Conservation (phyloP, 208 protist genomes). For the Kentomonas sorsogonicus region DNA sequence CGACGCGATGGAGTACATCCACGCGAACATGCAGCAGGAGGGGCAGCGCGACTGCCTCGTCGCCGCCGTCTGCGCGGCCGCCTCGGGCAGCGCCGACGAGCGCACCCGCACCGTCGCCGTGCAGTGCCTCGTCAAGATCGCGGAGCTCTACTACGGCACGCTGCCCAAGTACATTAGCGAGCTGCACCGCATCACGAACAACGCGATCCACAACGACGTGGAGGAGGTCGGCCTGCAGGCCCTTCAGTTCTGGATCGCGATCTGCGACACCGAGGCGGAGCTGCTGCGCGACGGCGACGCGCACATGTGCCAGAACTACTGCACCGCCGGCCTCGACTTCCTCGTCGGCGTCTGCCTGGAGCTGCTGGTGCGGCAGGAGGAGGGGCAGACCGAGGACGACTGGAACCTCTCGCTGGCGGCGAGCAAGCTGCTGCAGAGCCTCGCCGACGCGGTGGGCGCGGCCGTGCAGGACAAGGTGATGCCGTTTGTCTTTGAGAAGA, state of each 20-base stretch:
- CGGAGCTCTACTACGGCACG: slow-evolving; percentile 93
- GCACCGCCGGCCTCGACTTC: slow-evolving; percentile 63
- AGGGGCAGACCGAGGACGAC: slow-evolving; percentile 88
- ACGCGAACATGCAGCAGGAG: slow-evolving; percentile 90
- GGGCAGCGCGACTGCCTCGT: slow-evolving; percentile 91
- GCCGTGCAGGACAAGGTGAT: slow-evolving; percentile 84
- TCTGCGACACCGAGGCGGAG: slow-evolving; percentile 93
- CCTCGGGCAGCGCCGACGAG: slow-evolving; percentile 20
- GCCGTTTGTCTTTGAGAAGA: slow-evolving; percentile 92
- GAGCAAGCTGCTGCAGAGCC: slow-evolving; percentile 83
- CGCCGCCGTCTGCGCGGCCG: slow-evolving; percentile 78
- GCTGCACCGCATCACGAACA: slow-evolving; percentile 85
- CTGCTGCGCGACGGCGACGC: slow-evolving; percentile 62
- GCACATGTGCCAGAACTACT: slow-evolving; percentile 77
- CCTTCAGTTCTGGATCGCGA: slow-evolving; percentile 96
- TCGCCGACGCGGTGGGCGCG: slow-evolving; percentile 74
- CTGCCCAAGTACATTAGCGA: slow-evolving; percentile 89
- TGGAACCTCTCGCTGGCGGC: slow-evolving; percentile 94
- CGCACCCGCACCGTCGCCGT: slow-evolving; percentile 85
- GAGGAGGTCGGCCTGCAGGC: slow-evolving; percentile 92
- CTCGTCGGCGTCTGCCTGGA: slow-evolving; percentile 86
- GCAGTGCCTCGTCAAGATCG: slow-evolving; percentile 93
- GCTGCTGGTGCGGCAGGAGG: slow-evolving; percentile 89
- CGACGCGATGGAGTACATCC: slow-evolving; percentile 95
- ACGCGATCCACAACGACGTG: slow-evolving; percentile 86